phyloP scores from a whole-genome alignment of 306 rosid genomes.

The Crotalaria pallida region DNA sequence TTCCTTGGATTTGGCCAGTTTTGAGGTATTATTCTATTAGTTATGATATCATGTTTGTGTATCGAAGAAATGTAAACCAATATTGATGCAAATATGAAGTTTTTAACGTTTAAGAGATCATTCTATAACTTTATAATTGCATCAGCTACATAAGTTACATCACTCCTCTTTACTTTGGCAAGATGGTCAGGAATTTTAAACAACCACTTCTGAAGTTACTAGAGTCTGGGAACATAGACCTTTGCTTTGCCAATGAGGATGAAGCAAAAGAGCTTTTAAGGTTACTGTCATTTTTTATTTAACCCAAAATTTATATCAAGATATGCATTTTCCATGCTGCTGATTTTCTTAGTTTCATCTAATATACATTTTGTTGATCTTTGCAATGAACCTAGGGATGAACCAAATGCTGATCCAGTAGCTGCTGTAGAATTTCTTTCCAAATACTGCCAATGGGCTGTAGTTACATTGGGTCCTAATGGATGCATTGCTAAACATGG shows the following conservation, averaged over 20 bases:
- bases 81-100: neutral
- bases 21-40: conserved; percentile 53
- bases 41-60: neutral
- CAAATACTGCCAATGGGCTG: conserved; percentile 72
- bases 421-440: conserved; percentile 65
- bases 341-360: neutral
- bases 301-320: neutral
- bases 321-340: conserved; percentile 1
- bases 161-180: conserved; percentile 29
- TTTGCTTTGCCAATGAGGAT: conserved; percentile 88
- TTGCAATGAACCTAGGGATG: conserved; percentile 41
- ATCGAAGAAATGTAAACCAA: neutral
- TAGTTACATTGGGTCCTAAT: conserved; percentile 67
- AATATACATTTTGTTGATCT: neutral
- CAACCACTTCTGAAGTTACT: conserved; percentile 54
- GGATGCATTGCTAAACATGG: conserved; percentile 87
- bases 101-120: neutral
- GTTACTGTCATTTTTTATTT: conserved; percentile 24
- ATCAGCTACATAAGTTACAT: neutral
- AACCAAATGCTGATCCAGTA: conserved; percentile 42
- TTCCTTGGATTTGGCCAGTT: conserved; percentile 88
- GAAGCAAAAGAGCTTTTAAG: conserved; percentile 80
- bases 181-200: conserved; percentile 77
- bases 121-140: neutral
- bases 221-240: conserved; percentile 62